Percentiles rank a stretch among this genome's conserved stretches.
Evolutionary conservation across 345 rosid species (phyloP).

Genomic region (Clausena lansium): DNA sequence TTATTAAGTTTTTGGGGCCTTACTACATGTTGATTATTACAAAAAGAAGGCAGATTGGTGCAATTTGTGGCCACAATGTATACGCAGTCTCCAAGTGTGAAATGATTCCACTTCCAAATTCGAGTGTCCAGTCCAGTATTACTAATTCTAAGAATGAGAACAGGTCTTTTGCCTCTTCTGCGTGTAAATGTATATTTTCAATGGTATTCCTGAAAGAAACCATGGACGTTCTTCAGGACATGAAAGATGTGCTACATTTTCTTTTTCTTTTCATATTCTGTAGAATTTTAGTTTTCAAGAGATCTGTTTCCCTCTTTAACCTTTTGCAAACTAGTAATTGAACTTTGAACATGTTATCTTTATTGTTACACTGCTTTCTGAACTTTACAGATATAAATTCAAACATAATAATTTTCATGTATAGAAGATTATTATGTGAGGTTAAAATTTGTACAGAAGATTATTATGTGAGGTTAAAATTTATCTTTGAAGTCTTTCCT

Average conservation of each 20-base stretch:
- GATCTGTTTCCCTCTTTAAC: neutral
- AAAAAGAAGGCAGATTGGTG: slow-evolving; percentile 81
- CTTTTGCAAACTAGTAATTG: neutral
- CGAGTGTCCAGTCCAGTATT: slow-evolving; percentile 41
- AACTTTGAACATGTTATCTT: neutral
- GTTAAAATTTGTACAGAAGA: neutral
- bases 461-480: neutral
- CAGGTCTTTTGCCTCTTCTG: slow-evolving; percentile 53
- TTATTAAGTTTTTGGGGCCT: slow-evolving; percentile 91
- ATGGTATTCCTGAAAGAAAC: slow-evolving; percentile 2
- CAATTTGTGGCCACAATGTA: slow-evolving; percentile 80
- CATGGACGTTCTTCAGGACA: slow-evolving; percentile 10
- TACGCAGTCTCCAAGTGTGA: slow-evolving; percentile 78
- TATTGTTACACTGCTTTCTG: neutral
- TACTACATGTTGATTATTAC: slow-evolving; percentile 96
- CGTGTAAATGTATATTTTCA: slow-evolving; percentile 10
- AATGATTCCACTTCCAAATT: slow-evolving; percentile 76
- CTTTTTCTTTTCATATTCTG: neutral
- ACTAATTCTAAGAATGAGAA: slow-evolving; percentile 63
- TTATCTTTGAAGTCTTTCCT: neutral
- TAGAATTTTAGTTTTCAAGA: slow-evolving; percentile 5
- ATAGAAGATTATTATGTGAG: neutral
- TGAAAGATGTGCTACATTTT: neutral
- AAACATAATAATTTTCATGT: neutral
- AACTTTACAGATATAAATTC: neutral